These are phyloP conservation scores for Vigna unguiculata DNA, from an alignment of 306 rosid species.

Conservation along the genomic window DNA sequence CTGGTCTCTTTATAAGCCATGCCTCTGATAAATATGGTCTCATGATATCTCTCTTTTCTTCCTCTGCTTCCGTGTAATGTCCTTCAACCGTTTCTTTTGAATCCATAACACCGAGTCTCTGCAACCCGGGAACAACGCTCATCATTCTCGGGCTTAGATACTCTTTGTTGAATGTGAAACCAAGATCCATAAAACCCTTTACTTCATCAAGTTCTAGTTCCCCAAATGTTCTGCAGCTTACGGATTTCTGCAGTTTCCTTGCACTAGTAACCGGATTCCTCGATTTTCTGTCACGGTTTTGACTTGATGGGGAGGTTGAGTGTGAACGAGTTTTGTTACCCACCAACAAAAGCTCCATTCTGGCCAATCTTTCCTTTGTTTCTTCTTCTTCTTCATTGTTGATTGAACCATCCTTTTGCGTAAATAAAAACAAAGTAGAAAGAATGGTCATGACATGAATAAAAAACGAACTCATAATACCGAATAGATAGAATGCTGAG, in stretches of 20 bases:
- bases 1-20: constrained; percentile 76
- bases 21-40: constrained; percentile 92
- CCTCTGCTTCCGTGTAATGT: constrained; percentile 30
- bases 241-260: constrained; percentile 58
- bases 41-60: constrained; percentile 44
- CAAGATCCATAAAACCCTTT: constrained; percentile 86
- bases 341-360: constrained; percentile 38
- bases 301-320: constrained; percentile 54
- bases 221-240: constrained; percentile 69
- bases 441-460: neutral
- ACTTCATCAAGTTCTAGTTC: constrained; percentile 90
- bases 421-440: neutral
- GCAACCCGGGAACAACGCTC: constrained; percentile 78
- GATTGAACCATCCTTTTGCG: constrained; percentile 48
- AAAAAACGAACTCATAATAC: neutral
- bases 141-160: constrained; percentile 64
- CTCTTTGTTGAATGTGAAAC: constrained; percentile 73
- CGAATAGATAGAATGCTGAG: neutral
- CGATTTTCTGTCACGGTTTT: constrained; percentile 27
- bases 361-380: constrained; percentile 36
- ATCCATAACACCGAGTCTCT: constrained; percentile 52
- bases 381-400: constrained; percentile 51
- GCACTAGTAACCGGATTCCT: constrained; percentile 12
- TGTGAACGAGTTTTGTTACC: constrained; percentile 47
- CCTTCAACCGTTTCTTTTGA: constrained; percentile 14